Percentiles rank a stretch among this genome's conserved stretches.
Conservation (phyloP, 306 rosid genomes). For the Cyamopsis tetragonoloba region DNA sequence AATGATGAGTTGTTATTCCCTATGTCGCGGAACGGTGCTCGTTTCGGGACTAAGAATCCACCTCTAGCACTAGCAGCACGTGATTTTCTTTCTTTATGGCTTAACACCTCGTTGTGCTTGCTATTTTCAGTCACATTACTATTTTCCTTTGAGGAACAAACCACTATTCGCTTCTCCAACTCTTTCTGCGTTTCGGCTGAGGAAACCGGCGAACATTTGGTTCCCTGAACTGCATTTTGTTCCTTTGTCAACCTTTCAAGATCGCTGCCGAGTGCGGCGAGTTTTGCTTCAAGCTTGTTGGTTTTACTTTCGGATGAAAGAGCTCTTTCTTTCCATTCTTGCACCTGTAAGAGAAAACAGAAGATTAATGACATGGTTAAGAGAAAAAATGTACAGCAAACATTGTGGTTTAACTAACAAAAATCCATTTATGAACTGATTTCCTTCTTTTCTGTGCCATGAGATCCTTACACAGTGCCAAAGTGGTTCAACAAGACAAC, state of each 20-base stretch:
- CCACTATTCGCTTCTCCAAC: slow-evolving; percentile 71
- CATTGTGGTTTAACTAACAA: too few species aligned
- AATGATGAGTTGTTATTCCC: slow-evolving; percentile 52
- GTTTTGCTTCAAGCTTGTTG: slow-evolving; percentile 42
- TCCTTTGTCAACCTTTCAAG: slow-evolving; percentile 43
- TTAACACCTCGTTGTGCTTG: slow-evolving; percentile 35
- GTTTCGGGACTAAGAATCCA: slow-evolving; percentile 24
- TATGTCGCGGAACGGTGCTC: slow-evolving; percentile 61
- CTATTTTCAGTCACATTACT: slow-evolving; percentile 24
- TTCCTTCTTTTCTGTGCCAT: not conserved
- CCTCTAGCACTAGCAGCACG: slow-evolving; percentile 3
- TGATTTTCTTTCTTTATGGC: slow-evolving; percentile 38
- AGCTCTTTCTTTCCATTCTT: slow-evolving; percentile 85
- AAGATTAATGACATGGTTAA: not conserved
- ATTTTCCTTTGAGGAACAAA: slow-evolving; percentile 67
- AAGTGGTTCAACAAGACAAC: not conserved
- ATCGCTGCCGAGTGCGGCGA: slow-evolving; percentile 36
- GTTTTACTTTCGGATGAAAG: slow-evolving; percentile 51
- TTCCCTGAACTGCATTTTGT: slow-evolving; percentile 14
- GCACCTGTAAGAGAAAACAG: slow-evolving; percentile 45
- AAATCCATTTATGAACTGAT: not conserved
- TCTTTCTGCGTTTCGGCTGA: slow-evolving; percentile 49
- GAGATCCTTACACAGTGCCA: not conserved
- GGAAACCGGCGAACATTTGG: slow-evolving; percentile 14
- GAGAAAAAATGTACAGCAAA: not conserved